Conservation (phyloP, 1,139 yeast species). For the Lodderomyces beijingensis region DNA sequence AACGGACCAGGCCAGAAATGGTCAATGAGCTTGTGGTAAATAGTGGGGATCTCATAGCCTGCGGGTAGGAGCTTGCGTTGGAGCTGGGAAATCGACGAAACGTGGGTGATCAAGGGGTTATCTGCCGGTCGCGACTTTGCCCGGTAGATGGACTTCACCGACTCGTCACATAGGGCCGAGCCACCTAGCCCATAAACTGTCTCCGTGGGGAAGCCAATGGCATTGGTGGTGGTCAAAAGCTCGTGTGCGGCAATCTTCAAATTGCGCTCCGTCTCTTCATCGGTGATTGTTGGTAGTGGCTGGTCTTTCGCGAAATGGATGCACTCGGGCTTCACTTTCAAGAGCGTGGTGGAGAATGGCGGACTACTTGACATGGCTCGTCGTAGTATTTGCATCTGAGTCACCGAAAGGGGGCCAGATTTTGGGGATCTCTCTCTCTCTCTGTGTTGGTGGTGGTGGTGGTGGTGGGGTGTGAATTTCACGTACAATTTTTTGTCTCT, state of each 20-base stretch:
- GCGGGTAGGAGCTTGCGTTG: slow-evolving; percentile 49
- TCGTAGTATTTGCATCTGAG: too few species aligned
- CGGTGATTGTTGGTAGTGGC: slow-evolving; percentile 41
- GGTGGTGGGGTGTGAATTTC: too few species aligned
- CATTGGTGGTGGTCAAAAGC: slow-evolving; percentile 47
- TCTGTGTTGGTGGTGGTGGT: too few species aligned
- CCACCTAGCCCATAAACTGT: slow-evolving; percentile 97
- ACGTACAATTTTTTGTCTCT: too few species aligned
- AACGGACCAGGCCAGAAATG: slow-evolving; percentile 96
- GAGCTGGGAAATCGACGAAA: slow-evolving; percentile 73
- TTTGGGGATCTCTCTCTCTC: too few species aligned
- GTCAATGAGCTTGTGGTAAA: slow-evolving; percentile 58
- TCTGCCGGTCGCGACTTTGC: slow-evolving; percentile 95
- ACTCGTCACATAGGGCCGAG: slow-evolving; percentile 67
- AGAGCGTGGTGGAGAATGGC: slow-evolving; percentile 26
- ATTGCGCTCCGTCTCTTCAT: slow-evolving; percentile 45
- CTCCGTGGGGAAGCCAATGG: slow-evolving; percentile 93
- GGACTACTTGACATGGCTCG: slow-evolving; percentile 5
- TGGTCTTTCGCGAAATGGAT: slow-evolving; percentile 23
- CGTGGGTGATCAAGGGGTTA: slow-evolving; percentile 88
- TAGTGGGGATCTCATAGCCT: slow-evolving; percentile 51
- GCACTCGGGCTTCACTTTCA: slow-evolving; percentile 26
- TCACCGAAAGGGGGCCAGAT: too few species aligned
- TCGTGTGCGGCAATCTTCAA: slow-evolving; percentile 57
- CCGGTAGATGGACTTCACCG: slow-evolving; percentile 70